Conservation (phyloP, 352 stramenopile genomes). For the Globisporangium cystogenes region DNA sequence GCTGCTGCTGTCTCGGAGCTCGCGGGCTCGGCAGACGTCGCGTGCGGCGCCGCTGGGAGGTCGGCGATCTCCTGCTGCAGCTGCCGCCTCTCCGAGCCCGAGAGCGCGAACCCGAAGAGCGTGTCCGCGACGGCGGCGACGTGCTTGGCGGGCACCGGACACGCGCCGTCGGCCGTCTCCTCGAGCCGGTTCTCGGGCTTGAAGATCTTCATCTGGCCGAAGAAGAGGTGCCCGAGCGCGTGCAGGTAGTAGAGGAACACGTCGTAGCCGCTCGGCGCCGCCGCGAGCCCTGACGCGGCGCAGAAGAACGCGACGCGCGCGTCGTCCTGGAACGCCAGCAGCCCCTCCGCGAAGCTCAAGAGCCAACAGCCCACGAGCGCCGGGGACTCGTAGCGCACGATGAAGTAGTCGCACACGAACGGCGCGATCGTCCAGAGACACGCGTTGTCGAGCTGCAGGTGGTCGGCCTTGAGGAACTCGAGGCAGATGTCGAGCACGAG, state of each 20-base stretch:
- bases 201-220: constrained; percentile 72
- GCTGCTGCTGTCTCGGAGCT: not conserved
- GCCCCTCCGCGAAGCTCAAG: constrained; percentile 35
- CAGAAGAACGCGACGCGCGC: constrained; percentile 61
- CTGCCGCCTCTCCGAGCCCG: constrained; percentile 22
- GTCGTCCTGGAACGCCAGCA: constrained; percentile 40
- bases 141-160: constrained; percentile 26
- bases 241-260: constrained; percentile 69
- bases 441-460: constrained; percentile 46
- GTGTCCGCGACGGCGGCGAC: constrained; percentile 23
- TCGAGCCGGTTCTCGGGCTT: constrained; percentile 42
- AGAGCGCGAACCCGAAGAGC: constrained; percentile 45
- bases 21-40: no score
- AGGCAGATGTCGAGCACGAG: constrained; percentile 67
- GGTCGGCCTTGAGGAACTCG: constrained; percentile 69
- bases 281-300: constrained; percentile 25
- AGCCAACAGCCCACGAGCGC: constrained; percentile 49
- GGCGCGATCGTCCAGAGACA: constrained; percentile 47
- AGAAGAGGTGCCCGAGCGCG: constrained; percentile 54
- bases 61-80: constrained; percentile 30
- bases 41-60: constrained; percentile 12
- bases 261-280: constrained; percentile 32
- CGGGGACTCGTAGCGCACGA: constrained; percentile 42
- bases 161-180: constrained; percentile 47
- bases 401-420: constrained; percentile 72